Base-by-base conservation (phyloP, 2,329 filamentous ascomycete genomes). In the Penicillium sp. region DNA sequence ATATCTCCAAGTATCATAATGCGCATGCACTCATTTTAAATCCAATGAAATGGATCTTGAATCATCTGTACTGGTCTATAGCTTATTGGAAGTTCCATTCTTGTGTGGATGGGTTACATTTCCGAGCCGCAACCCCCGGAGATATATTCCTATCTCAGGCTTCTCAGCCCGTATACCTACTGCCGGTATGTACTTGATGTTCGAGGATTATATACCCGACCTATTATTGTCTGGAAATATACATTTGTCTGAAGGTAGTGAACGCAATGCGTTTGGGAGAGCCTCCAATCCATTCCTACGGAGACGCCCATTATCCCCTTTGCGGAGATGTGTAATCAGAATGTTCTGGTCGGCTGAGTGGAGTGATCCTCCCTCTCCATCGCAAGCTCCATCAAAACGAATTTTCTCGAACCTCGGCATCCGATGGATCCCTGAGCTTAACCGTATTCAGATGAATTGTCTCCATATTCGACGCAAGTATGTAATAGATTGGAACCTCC, bases 381-480 rank as follows among this genome's bases (percentile, higher is more conserved):
- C 6, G 24, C 12, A 3, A 35, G 47, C 28, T 51, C 47, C n/a
- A 51, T 51, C 17, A 19, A 35, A 51, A 33, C 28, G 30, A 35
- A 51, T 35, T 51, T 35, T 51, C 28, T 51, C 47, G 28, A 51
- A 51, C 47, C 28, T 51, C 47, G 47, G 47, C 47, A 6, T n/a
- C 15, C 15, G 47, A 51, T 35, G 47, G 30, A 51, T 35, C 30
- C 26, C n/a, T 51, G 17, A 35, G n/a, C 28, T 35, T 35, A 10
- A 22, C 47, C n/a, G 28, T 22, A 47, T 51, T 35, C n/a, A 35
- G n/a, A 22, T 22, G 10, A 6, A 51, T 33, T 19, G 28, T 35
- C 24, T 30, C 44, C 44, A 28, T 17, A 26, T 22, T 17, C 5
- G 3, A 45, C n/a, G 12, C 26, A 13, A 5, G 13, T n/a, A 15